Conservation (phyloP, 306 rosid genomes). For the Fragaria iinumae region DNA sequence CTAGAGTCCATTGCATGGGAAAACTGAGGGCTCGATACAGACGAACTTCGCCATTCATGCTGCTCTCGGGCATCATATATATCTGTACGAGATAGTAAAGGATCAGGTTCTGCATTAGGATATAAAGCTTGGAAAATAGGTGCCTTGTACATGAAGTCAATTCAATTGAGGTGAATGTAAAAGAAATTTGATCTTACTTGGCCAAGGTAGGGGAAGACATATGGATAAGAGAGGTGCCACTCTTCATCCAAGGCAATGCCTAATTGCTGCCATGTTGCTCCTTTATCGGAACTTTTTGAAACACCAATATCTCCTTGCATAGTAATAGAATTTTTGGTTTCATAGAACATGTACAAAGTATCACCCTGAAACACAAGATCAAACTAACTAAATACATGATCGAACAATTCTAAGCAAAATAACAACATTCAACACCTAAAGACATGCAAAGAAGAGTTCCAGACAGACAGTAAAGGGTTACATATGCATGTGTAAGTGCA, state of each 20-base stretch:
- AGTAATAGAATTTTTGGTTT: conserved; percentile 80
- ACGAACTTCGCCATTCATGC: conserved; percentile 80
- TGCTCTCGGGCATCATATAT: conserved; percentile 96
- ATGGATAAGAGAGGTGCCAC: conserved; percentile 98
- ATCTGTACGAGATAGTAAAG: conserved; percentile 40
- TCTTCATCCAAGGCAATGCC: conserved; percentile 91
- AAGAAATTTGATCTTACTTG: conserved; percentile 47
- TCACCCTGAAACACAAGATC: conserved; percentile 56
- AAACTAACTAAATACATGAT: conserved; percentile 24
- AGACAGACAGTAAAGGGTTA: neutral
- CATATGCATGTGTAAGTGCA: neutral
- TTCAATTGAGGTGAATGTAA: neutral
- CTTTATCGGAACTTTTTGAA: conserved; percentile 82
- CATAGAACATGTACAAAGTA: conserved; percentile 72
- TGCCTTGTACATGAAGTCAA: neutral
- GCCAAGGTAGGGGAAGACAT: conserved; percentile 65
- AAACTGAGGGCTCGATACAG: conserved; percentile 75
- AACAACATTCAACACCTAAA: conserved; percentile 9
- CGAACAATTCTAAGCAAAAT: conserved; percentile 8
- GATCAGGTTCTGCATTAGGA: neutral
- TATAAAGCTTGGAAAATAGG: conserved; percentile 4
- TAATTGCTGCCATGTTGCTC: conserved; percentile 89
- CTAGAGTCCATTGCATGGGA: conserved; percentile 83
- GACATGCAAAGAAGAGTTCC: neutral
- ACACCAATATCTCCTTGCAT: conserved; percentile 97